These are phyloP conservation scores for Spizellomyces sp. DNA, from an alignment of 192 early-diverging fungal genomes.

Conservation along the genomic window DNA sequence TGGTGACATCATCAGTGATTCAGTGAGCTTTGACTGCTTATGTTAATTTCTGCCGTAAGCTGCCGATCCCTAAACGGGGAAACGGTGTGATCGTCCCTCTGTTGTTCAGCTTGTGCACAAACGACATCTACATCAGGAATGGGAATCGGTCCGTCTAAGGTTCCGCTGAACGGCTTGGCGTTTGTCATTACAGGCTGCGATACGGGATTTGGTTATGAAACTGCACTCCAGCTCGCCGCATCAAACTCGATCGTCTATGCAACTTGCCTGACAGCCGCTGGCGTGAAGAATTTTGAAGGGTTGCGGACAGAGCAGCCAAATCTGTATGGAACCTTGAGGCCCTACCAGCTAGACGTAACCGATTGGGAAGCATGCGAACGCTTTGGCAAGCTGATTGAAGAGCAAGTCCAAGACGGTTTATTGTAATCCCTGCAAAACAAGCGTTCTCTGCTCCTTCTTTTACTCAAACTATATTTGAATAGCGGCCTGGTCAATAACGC, in stretches of 20 bases:
- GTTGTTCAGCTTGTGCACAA: not conserved
- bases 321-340: conserved; percentile 12
- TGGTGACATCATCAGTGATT: too few species aligned
- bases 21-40: too few species aligned
- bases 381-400: conserved; percentile 9
- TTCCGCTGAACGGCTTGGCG: conserved; percentile 12
- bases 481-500: conserved; percentile 38
- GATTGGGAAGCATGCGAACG: conserved; percentile 27
- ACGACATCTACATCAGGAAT: not conserved
- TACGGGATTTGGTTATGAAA: conserved; percentile 39
- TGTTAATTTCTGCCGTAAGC: too few species aligned
- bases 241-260: conserved; percentile 28
- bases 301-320: not conserved
- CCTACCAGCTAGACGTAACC: conserved; percentile 39
- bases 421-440: not conserved
- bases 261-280: conserved; percentile 34
- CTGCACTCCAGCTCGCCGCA: conserved; percentile 16
- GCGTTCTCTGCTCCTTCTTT: too few species aligned
- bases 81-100: too few species aligned
- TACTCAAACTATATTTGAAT: too few species aligned
- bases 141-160: conserved; percentile 3
- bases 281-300: conserved; percentile 14
- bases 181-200: conserved; percentile 44
- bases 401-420: conserved; percentile 19
- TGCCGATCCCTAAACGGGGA: too few species aligned